Base-by-base conservation (phyloP, 495 filamentous ascomycete species). In the Aspergillus asperescens region DNA sequence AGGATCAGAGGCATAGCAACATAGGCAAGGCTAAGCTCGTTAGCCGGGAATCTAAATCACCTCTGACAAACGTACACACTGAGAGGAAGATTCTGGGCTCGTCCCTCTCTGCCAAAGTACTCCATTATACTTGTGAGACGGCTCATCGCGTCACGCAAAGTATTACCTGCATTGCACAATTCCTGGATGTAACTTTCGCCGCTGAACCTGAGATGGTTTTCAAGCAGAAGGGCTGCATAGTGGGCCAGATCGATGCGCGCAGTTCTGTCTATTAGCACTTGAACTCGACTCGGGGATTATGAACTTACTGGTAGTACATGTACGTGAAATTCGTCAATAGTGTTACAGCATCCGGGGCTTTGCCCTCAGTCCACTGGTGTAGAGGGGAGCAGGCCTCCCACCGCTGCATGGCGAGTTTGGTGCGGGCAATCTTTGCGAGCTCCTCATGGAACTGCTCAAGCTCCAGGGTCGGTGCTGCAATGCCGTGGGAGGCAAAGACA, bases 241-340 rank as follows among this genome's bases (percentile, higher is more conserved):
- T 70, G 65, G 1, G 65, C 60, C 0, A 70, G 50, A 19, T 63
- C 57, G 5, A 70, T 58, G 5, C 55, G 51, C 1, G 67, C 67
- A 3, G 62, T 54, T 24, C 50, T 52, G 15, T 25, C n/a, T 32
- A 8, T 46, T 32, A 32, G 43, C 18, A 2, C 7, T 12, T 18
- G 19, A 8, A 20, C 18, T 20, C 1, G 3, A 6, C 8, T 32
- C 7, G 28, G 16, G 29, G 1, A 18, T n/a, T n/a, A n/a, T n/a
- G n/a, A n/a, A 38, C 72, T 57, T 64, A 78, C 75, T 74, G 66
- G 49, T 77, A 79, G 38, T 74, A 76, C 73, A 77, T 79, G 39
- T 71, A 74, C 42, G 75, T 75, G 39, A 76, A 52, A 27, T 73
- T 73, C 6, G 65, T 69, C 44, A 76, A 70, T 13, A 69, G 34